Base-by-base conservation (phyloP, 129 eudicot species). In the Lonicera japonica region DNA sequence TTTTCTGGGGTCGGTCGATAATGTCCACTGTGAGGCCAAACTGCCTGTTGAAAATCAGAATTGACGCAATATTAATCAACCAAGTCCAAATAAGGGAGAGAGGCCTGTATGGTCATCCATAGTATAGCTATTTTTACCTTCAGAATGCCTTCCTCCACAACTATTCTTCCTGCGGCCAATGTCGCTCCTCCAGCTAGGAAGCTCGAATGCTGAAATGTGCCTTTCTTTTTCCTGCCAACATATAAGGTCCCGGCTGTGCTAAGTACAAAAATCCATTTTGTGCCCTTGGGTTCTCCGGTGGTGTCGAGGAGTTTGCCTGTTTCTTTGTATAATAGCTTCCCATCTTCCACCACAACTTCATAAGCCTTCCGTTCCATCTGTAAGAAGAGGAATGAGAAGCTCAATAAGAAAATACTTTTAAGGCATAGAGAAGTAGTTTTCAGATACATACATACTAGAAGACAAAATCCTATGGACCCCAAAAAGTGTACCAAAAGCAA, bases 11-110 rank as follows among this genome's bases (percentile, higher is more conserved):
- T 94, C 18, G 99, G 99, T 23, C 75, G 82, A 65, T 88, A 94
- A 68, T 94, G 99, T 12, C 99, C 96, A 55, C 99, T 94, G 75
- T 94, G 92, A 79, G 96, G 99, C 99, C 99, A 94, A 54, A 94
- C 86, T 69, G 90, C 95, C 96, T n/a, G n/a, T n/a, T n/a, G n/a
- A n/a, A n/a, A n/a, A n/a, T n/a, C n/a, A n/a, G n/a, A n/a, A n/a
- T n/a, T n/a, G n/a, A n/a, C n/a, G n/a, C n/a, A n/a, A n/a, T n/a
- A n/a, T n/a, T n/a, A n/a, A n/a, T n/a, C n/a, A n/a, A n/a, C n/a
- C n/a, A n/a, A n/a, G n/a, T n/a, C n/a, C n/a, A n/a, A n/a, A n/a
- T n/a, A n/a, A n/a, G n/a, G n/a, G n/a, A n/a, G n/a, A n/a, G n/a
- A n/a, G n/a, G n/a, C n/a, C n/a, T n/a, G n/a, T n/a, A n/a, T n/a